Evolutionary conservation across 2,329 filamentous ascomycete genomes (phyloP), one percentile per base, ranked within the genome.

Genomic region (Annulohypoxylon truncatum): DNA sequence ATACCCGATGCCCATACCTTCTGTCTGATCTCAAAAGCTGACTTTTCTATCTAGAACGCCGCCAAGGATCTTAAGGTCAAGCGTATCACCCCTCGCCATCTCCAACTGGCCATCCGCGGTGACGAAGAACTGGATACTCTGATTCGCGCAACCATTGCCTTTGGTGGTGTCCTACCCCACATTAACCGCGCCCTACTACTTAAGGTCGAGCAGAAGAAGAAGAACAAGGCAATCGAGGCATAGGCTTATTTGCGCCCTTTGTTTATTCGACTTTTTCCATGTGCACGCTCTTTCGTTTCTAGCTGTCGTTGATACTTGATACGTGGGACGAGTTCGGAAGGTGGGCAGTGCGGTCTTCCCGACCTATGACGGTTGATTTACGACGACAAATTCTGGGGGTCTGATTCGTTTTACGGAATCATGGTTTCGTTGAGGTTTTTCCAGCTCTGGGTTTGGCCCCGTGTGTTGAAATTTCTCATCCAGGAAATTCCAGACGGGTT

Each of bases 41-140:
- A 74, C 58, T 61, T 48, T 24, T 58, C 55, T 71, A 38, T 63
- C 40, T 75, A 91, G 88, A 99, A 99, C 80, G 96, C 96, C 57
- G 96, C 96, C 81, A 98, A 98, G 87, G 96, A 99, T 82, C 92
- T 98, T 79, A 99, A 98, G 84, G 96, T 98, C 84, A 99, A 98
- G 90, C 96, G 96, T 82, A 99, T 99, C 82, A 98, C 95, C 10
- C 96, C 96, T 61, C 94, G 96, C 80, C 96, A 99, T 82, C 85
- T 99, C 71, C 96, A 99, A 82, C 92, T 99, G 69, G 96, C 96
- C 76, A 99, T 99, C 79, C 94, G 96, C 77, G 96, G 96, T 78
- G 96, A 99, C 81, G 96, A 99, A 84, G 96, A 99, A 82, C 87
- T 99, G 74, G 96, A 99, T 80, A 98, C 94, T 22, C 87, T 99